A percentile compares a stretch with the other conserved stretches of the same genome.
Evolutionary conservation across 257 asterid species (phyloP).

Genomic region (Gentiana straminea): DNA sequence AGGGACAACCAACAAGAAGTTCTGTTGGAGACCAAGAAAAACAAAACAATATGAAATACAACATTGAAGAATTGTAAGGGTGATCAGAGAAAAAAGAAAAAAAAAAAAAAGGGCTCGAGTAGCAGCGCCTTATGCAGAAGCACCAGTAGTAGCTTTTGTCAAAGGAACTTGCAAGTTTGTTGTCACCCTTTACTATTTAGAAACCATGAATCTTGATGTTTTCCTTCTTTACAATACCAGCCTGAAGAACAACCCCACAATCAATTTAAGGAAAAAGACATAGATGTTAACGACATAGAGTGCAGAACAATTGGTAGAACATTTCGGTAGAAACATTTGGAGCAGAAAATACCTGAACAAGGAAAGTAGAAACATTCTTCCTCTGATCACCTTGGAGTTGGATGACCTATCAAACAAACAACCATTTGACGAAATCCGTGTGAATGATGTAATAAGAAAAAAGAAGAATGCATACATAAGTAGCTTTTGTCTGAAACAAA

Average conservation of each 20-base stretch:
- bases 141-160: constrained; percentile 1
- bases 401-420: constrained; percentile 18
- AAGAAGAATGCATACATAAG: neutral
- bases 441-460: neutral
- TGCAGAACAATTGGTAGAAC: no score
- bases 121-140: constrained; percentile 7
- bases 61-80: no score
- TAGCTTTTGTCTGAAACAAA: no score
- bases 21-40: no score
- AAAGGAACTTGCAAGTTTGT: neutral
- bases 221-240: constrained; percentile 79
- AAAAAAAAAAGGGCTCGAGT: no score
- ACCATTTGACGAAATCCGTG: neutral
- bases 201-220: constrained; percentile 77
- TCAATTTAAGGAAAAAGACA: no score
- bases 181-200: constrained; percentile 17
- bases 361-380: constrained; percentile 31
- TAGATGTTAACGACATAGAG: no score
- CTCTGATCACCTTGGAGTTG: constrained; percentile 42
- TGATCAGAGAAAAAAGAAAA: no score
- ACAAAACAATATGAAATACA: no score
- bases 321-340: no score
- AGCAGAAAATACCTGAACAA: constrained; percentile 15
- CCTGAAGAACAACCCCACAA: constrained; percentile 21
- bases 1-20: no score